Evolutionary conservation across 1,284 basidiomycete species (phyloP).

Genomic region (Xerocomus cyaneibrunnescens): DNA sequence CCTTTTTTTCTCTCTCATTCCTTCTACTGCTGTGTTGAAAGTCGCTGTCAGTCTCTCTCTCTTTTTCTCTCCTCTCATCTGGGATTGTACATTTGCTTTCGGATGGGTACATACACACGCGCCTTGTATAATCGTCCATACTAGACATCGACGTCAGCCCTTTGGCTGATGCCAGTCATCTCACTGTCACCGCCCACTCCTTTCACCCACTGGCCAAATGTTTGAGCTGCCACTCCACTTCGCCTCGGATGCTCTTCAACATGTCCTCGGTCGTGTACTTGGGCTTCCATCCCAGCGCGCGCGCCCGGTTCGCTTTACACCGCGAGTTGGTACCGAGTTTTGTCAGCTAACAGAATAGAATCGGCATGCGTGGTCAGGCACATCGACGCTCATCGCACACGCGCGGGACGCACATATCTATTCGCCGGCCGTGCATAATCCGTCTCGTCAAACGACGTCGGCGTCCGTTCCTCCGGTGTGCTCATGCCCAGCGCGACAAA

Average conservation of each 20-base stretch:
- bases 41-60: neutral
- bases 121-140: neutral
- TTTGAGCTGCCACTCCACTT: constrained; percentile 35
- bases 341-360: neutral
- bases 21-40: neutral
- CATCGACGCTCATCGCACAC: too few species aligned
- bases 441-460: constrained; percentile 16
- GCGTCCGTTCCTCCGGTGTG: constrained; percentile 17
- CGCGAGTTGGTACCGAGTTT: constrained; percentile 50
- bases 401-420: constrained; percentile 20
- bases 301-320: constrained; percentile 47
- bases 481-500: constrained; percentile 31
- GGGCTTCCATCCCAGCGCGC: constrained; percentile 55
- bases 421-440: constrained; percentile 34
- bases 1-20: neutral
- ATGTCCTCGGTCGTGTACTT: constrained; percentile 46
- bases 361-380: neutral
- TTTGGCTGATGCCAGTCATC: too few species aligned
- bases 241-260: constrained; percentile 43
- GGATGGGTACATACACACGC: too few species aligned
- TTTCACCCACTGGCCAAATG: neutral
- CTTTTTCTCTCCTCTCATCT: neutral
- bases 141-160: neutral
- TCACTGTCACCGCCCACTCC: too few species aligned
- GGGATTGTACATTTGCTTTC: neutral